Evolutionary conservation across 2,329 filamentous ascomycete species (phyloP).

Genomic region (Xylariaceae sp.): DNA sequence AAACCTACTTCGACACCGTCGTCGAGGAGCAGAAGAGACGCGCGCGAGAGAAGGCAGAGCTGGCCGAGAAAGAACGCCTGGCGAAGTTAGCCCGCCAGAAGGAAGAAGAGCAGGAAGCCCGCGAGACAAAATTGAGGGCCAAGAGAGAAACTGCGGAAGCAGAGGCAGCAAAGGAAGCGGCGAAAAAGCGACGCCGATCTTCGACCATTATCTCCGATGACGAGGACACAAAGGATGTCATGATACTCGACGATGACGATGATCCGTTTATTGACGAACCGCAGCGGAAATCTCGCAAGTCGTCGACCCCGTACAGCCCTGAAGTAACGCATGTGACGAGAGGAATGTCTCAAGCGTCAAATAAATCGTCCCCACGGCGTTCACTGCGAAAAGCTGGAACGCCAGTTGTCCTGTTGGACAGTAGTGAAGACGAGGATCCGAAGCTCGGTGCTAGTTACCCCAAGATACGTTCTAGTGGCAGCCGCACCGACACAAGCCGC

Average conservation of each 20-base stretch:
- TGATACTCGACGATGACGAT: conserved; percentile 15
- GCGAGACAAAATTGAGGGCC: conserved; percentile 6
- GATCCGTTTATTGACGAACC: conserved; percentile 11
- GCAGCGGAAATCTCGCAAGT: conserved; percentile 16
- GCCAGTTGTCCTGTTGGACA: conserved; percentile 23
- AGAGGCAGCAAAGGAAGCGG: conserved; percentile 8
- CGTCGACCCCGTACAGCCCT: conserved; percentile 12
- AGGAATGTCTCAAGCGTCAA: conserved; percentile 4
- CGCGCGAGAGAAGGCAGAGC: conserved; percentile 23
- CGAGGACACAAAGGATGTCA: background rate
- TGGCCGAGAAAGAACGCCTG: conserved; percentile 23
- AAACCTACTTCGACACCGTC: conserved; percentile 43
- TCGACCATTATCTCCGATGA: conserved; percentile 15
- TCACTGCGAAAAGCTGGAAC: conserved; percentile 1
- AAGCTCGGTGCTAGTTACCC: conserved; percentile 1
- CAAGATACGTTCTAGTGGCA: background rate
- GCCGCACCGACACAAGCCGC: background rate
- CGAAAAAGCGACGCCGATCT: conserved; percentile 22
- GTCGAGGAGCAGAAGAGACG: conserved; percentile 35
- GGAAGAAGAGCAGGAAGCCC: conserved; percentile 12
- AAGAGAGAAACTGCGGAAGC: conserved; percentile 7
- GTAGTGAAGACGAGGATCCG: conserved; percentile 24
- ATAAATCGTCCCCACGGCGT: conserved; percentile 2
- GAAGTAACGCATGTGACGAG: conserved; percentile 6
- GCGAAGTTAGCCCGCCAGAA: conserved; percentile 16